phyloP scores from a whole-genome alignment of 495 filamentous ascomycete species.

The Lichina pygmaea region DNA sequence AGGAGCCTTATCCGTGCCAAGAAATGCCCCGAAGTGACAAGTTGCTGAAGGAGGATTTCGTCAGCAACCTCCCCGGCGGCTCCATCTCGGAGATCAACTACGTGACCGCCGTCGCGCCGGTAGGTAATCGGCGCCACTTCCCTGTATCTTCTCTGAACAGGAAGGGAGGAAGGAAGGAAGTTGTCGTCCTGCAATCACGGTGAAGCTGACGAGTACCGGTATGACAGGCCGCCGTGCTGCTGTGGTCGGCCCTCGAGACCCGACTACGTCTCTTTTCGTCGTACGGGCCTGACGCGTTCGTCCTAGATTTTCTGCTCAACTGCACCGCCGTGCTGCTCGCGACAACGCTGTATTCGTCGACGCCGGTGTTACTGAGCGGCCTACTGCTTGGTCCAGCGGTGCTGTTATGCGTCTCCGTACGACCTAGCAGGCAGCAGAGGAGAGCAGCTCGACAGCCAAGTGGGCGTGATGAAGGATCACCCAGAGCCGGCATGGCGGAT shows the following conservation, averaged over 20 bases:
- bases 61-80: constrained; percentile 76
- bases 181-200: background rate
- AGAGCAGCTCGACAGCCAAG: constrained; percentile 18
- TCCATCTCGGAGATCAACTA: constrained; percentile 61
- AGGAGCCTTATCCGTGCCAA: background rate
- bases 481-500: background rate
- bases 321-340: constrained; percentile 57
- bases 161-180: background rate
- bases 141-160: background rate
- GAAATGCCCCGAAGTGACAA: constrained; percentile 48
- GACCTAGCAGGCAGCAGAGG: constrained; percentile 10
- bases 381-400: constrained; percentile 46
- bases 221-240: constrained; percentile 42
- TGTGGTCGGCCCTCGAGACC: constrained; percentile 78
- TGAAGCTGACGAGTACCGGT: background rate
- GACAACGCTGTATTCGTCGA: constrained; percentile 58
- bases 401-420: constrained; percentile 26
- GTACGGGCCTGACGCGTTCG: constrained; percentile 35
- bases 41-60: constrained; percentile 75
- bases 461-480: background rate
- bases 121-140: constrained; percentile 17
- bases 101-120: constrained; percentile 61
- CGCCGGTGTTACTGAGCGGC: constrained; percentile 45
- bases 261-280: constrained; percentile 63
- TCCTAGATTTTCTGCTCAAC: constrained; percentile 69